Base-by-base conservation (phyloP, 495 filamentous ascomycete species). In the Aspergillus indologenus region DNA sequence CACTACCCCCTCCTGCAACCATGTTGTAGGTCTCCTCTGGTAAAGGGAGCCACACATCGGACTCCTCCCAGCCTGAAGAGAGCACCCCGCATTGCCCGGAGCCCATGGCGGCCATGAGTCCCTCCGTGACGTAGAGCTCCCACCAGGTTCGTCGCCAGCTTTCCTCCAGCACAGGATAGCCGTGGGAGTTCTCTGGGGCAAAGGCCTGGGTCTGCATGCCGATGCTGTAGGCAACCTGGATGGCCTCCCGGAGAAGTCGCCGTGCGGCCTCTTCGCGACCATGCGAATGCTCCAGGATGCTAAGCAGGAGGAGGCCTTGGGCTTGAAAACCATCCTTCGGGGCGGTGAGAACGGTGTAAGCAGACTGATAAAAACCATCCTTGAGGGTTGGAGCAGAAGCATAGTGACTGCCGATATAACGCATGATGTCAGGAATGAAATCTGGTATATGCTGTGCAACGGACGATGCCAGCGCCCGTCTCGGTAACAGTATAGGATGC, bases 101-200 rank as follows among this genome's bases (percentile, higher is more conserved):
- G 6, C 34, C 34, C 34, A 40, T 40, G 5, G 48, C 74, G 1
- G 78, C 71, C 26, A 80, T 59, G 31, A 79, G 59, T 0, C 71
- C 75, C 57, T 92, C 88, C 3, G 87, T 80, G 47, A 90, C 82
- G 67, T 85, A 92, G 43, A 94, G 70, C 63, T 92, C 88, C 90
- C 90, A 94, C 85, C 87, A 92, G 11, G 89, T 92, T 50, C 90
- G 75, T 19, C 90, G 77, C 86, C 87, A 90, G 71, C 87, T 87
- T 65, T 94, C 90, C 21, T 81, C 85, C n/a, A 87, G 52, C 9
- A 86, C 67, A 3, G 72, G 66, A 43, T 80, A 73, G 8, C 75
- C 73, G 54, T 79, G 57, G 1, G 73, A 61, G 17, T 62, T 24
- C 23, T 56, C 21, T 18, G 17, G 15, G 3, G 77, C 72, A 57